These are phyloP conservation scores for Graphilbum ipis-grandicollis DNA, from an alignment of 2,329 filamentous ascomycete species.

Conservation along the genomic window DNA sequence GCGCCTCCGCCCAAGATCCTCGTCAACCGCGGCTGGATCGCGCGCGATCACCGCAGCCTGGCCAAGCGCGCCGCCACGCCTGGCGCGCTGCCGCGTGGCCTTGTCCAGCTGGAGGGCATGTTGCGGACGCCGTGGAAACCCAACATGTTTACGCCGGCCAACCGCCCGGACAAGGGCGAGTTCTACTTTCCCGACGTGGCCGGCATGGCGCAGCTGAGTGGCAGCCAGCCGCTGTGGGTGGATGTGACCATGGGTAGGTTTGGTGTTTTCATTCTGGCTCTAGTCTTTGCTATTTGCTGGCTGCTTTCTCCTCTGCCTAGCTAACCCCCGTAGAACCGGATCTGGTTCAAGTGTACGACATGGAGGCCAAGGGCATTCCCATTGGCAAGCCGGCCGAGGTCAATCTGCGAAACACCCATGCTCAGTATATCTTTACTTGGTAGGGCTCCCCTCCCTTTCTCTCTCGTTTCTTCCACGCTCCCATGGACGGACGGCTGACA, in stretches of 20 bases:
- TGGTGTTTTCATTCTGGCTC: neutral
- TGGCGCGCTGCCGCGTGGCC: slow-evolving; percentile 48
- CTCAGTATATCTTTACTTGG: slow-evolving; percentile 99
- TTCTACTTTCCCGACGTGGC: slow-evolving; percentile 92
- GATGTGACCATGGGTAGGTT: slow-evolving; percentile 79
- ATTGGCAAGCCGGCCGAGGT: slow-evolving; percentile 81
- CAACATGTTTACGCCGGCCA: slow-evolving; percentile 93
- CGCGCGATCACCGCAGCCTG: slow-evolving; percentile 54
- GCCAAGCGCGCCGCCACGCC: slow-evolving; percentile 40
- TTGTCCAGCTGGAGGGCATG: slow-evolving; percentile 68
- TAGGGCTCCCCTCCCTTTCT: slow-evolving; percentile 23
- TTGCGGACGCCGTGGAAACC: slow-evolving; percentile 86
- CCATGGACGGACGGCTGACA: too few relatives aligned
- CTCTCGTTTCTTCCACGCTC: slow-evolving; percentile 3
- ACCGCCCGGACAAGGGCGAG: slow-evolving; percentile 63
- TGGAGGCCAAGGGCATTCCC: slow-evolving; percentile 66
- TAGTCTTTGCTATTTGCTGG: neutral
- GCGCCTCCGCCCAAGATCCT: slow-evolving; percentile 35
- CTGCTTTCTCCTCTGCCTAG: neutral
- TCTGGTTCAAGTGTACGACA: slow-evolving; percentile 56
- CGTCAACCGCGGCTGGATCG: slow-evolving; percentile 85
- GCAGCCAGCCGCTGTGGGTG: slow-evolving; percentile 81
- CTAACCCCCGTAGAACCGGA: slow-evolving; percentile 46
- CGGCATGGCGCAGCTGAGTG: slow-evolving; percentile 73
- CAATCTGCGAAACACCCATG: slow-evolving; percentile 88